phyloP scores from a whole-genome alignment of 768 basidiomycete genomes.

The Favolaschia claudopus region DNA sequence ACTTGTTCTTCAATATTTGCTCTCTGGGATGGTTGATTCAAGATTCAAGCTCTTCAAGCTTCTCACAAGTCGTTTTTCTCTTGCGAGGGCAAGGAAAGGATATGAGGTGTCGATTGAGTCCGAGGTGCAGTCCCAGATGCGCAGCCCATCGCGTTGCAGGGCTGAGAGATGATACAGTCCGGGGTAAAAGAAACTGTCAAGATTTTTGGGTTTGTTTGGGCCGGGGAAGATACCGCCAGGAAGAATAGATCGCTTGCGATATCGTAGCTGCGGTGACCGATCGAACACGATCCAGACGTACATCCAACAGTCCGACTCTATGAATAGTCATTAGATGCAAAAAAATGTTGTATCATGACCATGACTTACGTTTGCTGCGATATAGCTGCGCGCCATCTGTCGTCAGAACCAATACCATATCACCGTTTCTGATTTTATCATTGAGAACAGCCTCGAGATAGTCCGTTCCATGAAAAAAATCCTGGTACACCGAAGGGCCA shows the following conservation, averaged over 20 bases:
- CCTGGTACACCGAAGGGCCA: slow-evolving; percentile 17
- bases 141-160: no score
- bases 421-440: slow-evolving; percentile 29
- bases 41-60: no score
- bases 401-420: slow-evolving; percentile 27
- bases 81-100: no score
- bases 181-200: slow-evolving; percentile 37
- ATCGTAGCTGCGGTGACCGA: slow-evolving; percentile 28
- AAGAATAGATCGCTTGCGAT: slow-evolving; percentile 39
- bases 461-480: slow-evolving; percentile 39
- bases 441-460: slow-evolving; percentile 33
- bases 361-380: slow-evolving; percentile 22
- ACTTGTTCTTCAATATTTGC: no score
- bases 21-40: no score
- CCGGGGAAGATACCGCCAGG: slow-evolving; percentile 40
- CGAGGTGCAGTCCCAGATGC: no score
- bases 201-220: slow-evolving; percentile 38
- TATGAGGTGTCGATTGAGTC: no score
- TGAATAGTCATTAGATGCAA: not conserved
- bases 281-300: slow-evolving; percentile 41
- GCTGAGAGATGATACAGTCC: slow-evolving; percentile 34
- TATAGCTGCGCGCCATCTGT: slow-evolving; percentile 38
- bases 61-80: no score
- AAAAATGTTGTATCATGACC: not conserved
- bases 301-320: slow-evolving; percentile 16